Evolutionary conservation across 768 basidiomycete species (phyloP), one percentile per base, ranked within the genome.

Genomic region (Trametes maxima): DNA sequence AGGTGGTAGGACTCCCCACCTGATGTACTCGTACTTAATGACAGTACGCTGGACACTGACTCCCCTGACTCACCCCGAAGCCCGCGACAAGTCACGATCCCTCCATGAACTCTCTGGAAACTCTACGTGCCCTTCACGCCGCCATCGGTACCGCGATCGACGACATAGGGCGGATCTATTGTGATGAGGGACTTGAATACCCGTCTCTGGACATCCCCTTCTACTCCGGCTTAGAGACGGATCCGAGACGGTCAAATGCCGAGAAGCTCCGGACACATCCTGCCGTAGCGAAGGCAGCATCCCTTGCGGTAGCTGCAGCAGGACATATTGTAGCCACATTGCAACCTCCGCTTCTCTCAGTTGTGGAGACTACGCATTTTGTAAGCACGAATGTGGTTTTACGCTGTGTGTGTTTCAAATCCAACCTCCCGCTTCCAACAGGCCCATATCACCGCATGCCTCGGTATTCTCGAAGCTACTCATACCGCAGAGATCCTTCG

Each of bases 401-500:
- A 80, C 82, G 21, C 74, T 91, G 8, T 89, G 87, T 65, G 89
- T 90, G 69, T 87, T 85, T 5, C 72, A 77, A 22, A 36, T 22
- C 17, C 43, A 13, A 10, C 42, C 12, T 43, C 19, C n/a, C n/a
- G n/a, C n/a, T n/a, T n/a, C n/a, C n/a, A n/a, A n/a, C 36, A 90
- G 87, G 89, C 89, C 67, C 86, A 89, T 68, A 75, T 92, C 19
- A 87, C 90, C 0, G 83, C 87, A 4, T 89, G 87, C 68, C 77
- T 92, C 73, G 84, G 88, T n/a, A 77, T 92, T 35, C 72, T 91
- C 17, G 89, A 91, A 69, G 85, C 87, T 3, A 81, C 87, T 2
- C 86, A 91, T 67, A 79, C 84, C 36, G 80, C 81, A 5, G 90
- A 92, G 67, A 83, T 91, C n/a, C 76, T 92, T 0, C 82, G 86